Percentiles rank a stretch among this genome's conserved stretches.
Evolutionary conservation across 129 eudicot species (phyloP).

Genomic region (Deinandra increscens): DNA sequence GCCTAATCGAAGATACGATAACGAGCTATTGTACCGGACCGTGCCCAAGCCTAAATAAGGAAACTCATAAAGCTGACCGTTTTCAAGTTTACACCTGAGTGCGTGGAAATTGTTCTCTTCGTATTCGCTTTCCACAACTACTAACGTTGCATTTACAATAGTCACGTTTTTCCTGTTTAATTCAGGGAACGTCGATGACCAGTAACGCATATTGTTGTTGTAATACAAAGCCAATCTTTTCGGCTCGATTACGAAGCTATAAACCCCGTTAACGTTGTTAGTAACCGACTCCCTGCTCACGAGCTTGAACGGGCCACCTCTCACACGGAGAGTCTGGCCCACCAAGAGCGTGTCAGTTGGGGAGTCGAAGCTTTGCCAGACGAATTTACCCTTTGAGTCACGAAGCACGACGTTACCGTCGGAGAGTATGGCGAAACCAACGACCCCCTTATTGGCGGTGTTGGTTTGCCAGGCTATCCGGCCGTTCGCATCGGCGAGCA

Average conservation of each 20-base stretch:
- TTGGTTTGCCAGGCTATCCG: constrained; percentile 50
- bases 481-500: constrained; percentile 38
- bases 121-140: constrained; percentile 18
- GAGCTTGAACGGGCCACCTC: constrained; percentile 30
- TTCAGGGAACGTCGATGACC: constrained; percentile 26
- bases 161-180: background rate
- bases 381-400: constrained; percentile 31
- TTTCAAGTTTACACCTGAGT: background rate
- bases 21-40: constrained; percentile 38
- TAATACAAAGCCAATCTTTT: constrained; percentile 35
- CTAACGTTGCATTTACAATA: constrained; percentile 14
- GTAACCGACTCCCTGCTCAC: constrained; percentile 42
- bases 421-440: constrained; percentile 26
- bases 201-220: constrained; percentile 31
- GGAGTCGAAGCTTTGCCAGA: constrained; percentile 68
- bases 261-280: constrained; percentile 39
- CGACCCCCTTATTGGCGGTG: constrained; percentile 51
- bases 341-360: constrained; percentile 50
- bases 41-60: background rate
- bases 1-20: constrained; percentile 48
- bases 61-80: background rate
- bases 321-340: constrained; percentile 38
- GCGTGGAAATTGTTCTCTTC: constrained; percentile 6
- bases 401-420: constrained; percentile 50
- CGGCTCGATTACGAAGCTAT: constrained; percentile 39